Percentiles rank a stretch among this genome's conserved stretches.
Evolutionary conservation across 305 asterid genomes (phyloP).

Genomic region (Plantago coronopus): DNA sequence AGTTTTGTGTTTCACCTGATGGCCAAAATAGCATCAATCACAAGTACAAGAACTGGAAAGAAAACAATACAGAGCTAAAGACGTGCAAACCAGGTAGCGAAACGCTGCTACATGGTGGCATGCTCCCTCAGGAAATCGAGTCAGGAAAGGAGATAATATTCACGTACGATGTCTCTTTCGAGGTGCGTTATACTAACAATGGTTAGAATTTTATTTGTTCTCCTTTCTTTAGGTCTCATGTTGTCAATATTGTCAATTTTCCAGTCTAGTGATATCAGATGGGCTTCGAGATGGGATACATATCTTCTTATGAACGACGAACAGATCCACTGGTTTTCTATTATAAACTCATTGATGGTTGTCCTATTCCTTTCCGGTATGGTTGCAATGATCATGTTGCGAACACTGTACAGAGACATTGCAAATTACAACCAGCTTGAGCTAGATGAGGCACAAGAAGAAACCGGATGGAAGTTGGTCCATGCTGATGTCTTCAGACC

Average conservation of each 20-base stretch:
- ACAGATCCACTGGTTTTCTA: slow-evolving; percentile 55
- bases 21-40: slow-evolving; percentile 39
- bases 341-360: slow-evolving; percentile 47
- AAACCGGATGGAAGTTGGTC: slow-evolving; percentile 51
- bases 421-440: slow-evolving; percentile 46
- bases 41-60: slow-evolving; percentile 44
- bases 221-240: neutral
- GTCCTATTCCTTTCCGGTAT: slow-evolving; percentile 53
- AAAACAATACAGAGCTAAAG: slow-evolving; percentile 34
- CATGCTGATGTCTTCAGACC: slow-evolving; percentile 51
- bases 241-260: neutral
- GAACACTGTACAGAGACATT: slow-evolving; percentile 47
- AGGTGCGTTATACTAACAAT: slow-evolving; percentile 28
- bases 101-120: slow-evolving; percentile 22
- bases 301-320: slow-evolving; percentile 44
- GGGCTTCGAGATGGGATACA: slow-evolving; percentile 58
- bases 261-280: slow-evolving; percentile 49
- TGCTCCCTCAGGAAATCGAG: slow-evolving; percentile 45
- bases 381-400: slow-evolving; percentile 57
- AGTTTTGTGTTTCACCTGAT: too few species aligned
- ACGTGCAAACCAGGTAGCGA: slow-evolving; percentile 36
- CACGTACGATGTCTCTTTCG: slow-evolving; percentile 50
- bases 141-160: slow-evolving; percentile 45
- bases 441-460: slow-evolving; percentile 46
- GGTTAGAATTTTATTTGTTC: neutral